Conservation (phyloP, 129 eudicot species). For the Apium graveolens region DNA sequence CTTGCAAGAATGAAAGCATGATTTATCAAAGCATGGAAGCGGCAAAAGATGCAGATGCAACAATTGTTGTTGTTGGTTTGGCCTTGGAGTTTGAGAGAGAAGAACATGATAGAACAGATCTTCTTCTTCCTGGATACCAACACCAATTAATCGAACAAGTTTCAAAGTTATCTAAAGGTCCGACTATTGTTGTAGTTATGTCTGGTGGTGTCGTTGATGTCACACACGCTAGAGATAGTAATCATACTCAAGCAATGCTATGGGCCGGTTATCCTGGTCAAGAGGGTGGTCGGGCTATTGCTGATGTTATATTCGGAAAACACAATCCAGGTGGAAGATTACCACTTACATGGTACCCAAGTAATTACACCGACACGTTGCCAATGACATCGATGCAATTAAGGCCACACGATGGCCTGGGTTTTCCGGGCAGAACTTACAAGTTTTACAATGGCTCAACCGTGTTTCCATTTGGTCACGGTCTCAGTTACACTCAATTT, state of each 20-base stretch:
- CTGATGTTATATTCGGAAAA: constrained; percentile 37
- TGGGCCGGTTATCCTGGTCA: constrained; percentile 46
- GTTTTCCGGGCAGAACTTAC: constrained; percentile 41
- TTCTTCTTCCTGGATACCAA: constrained; percentile 37
- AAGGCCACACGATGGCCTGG: constrained; percentile 19
- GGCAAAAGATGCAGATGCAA: constrained; percentile 22
- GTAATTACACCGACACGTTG: constrained; percentile 1
- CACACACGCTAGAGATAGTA: constrained; percentile 9
- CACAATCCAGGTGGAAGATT: constrained; percentile 40
- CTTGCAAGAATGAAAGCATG: constrained; percentile 10
- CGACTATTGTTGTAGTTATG: constrained; percentile 30
- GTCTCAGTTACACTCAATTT: constrained; percentile 39
- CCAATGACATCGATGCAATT: constrained; percentile 33
- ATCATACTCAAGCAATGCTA: constrained; percentile 17
- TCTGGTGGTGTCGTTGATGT: constrained; percentile 32
- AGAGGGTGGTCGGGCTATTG: constrained; percentile 36
- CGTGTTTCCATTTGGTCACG: constrained; percentile 36
- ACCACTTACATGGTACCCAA: constrained; percentile 32
- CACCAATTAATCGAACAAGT: constrained; percentile 23
- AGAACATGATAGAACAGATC: constrained; percentile 13
- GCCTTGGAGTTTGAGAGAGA: constrained; percentile 23
- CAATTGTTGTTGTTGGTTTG: constrained; percentile 15
- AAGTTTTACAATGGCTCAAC: constrained; percentile 31
- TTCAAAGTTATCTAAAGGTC: constrained; percentile 22
- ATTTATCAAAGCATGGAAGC: constrained; percentile 7